These are phyloP conservation scores for Yamadazyma epiphylla DNA, from an alignment of 1,139 yeast genomes.

Conservation along the genomic window DNA sequence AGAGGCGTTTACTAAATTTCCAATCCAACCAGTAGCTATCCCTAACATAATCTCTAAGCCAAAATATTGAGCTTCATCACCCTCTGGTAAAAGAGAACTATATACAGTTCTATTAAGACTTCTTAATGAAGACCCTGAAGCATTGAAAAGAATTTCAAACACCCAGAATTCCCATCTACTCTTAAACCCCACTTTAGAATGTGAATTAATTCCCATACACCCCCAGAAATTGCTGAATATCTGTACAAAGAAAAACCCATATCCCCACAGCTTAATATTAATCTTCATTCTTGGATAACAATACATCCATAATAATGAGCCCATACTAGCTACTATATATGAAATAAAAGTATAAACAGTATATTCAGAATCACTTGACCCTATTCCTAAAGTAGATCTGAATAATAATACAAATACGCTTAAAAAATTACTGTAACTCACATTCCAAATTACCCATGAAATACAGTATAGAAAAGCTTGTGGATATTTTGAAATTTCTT, in stretches of 20 bases:
- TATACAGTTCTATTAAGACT: constrained; percentile 36
- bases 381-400: constrained; percentile 39
- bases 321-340: constrained; percentile 30
- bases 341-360: constrained; percentile 40
- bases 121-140: constrained; percentile 34
- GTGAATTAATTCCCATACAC: constrained; percentile 29
- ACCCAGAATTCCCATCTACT: constrained; percentile 45
- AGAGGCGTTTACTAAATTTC: constrained; percentile 35
- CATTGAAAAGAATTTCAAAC: constrained; percentile 35
- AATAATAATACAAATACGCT: constrained; percentile 36
- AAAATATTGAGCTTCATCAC: constrained; percentile 43
- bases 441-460: constrained; percentile 46
- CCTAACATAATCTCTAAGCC: constrained; percentile 44
- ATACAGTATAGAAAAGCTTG: constrained; percentile 37
- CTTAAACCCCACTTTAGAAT: constrained; percentile 34
- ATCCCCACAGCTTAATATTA: constrained; percentile 34
- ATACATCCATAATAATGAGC: constrained; percentile 38
- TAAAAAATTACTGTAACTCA: constrained; percentile 33
- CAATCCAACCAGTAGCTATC: constrained; percentile 44
- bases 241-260: constrained; percentile 26
- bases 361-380: constrained; percentile 36
- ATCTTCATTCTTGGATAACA: constrained; percentile 23
- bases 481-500: constrained; percentile 27
- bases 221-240: constrained; percentile 42
- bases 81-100: constrained; percentile 38